Conservation (phyloP, 2,329 filamentous ascomycete genomes). For the Verticillium nonalfalfae region DNA sequence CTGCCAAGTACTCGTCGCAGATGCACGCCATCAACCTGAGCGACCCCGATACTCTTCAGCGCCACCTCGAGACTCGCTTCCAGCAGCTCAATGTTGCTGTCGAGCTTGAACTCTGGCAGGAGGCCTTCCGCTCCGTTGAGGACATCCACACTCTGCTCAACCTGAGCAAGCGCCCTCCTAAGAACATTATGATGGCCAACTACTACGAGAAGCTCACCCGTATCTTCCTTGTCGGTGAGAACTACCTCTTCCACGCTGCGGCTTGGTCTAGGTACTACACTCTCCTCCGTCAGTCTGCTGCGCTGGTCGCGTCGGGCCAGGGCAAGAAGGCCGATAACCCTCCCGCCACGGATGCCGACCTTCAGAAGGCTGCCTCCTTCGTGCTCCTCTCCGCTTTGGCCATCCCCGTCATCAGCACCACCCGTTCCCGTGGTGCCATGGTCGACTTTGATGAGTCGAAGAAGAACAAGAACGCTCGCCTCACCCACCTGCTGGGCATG, state of each 20-base stretch:
- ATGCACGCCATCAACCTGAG: constrained; percentile 99
- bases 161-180: constrained; percentile 94
- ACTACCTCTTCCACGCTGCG: constrained; percentile 98
- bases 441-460: constrained; percentile 94
- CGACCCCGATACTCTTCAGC: constrained; percentile 93
- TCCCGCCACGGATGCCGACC: constrained; percentile 77
- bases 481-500: constrained; percentile 96
- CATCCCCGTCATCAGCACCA: constrained; percentile 99
- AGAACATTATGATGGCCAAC: constrained; percentile 99
- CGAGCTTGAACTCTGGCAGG: constrained; percentile 97
- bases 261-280: constrained; percentile 98
- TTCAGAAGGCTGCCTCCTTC: constrained; percentile 91
- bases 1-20: constrained; percentile 97
- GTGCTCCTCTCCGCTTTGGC: constrained; percentile 90
- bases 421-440: constrained; percentile 88
- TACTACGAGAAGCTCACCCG: constrained; percentile 99
- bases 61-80: constrained; percentile 95
- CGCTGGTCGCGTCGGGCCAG: constrained; percentile 75
- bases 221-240: constrained; percentile 98
- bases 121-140: constrained; percentile 98
- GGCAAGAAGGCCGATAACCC: constrained; percentile 94
- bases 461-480: constrained; percentile 97
- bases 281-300: constrained; percentile 84
- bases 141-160: constrained; percentile 97
- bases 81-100: constrained; percentile 98